Conservation (phyloP, 1,284 basidiomycete genomes). For the Ganoderma resinaceum region DNA sequence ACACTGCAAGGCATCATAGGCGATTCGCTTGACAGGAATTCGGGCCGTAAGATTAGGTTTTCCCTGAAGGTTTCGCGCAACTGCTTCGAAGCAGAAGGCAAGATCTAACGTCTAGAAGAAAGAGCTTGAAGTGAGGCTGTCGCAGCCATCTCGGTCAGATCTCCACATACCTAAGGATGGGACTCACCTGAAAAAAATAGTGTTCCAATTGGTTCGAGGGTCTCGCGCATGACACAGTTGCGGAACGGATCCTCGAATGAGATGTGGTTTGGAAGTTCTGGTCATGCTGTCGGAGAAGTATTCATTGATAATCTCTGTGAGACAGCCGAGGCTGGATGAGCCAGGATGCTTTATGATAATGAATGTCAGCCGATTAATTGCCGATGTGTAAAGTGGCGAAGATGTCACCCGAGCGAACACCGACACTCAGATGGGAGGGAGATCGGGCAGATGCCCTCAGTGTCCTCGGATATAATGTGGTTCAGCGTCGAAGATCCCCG, state of each 20-base stretch:
- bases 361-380: not conserved
- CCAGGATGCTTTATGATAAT: not conserved
- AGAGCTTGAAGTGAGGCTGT: not conserved
- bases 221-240: not conserved
- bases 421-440: not conserved
- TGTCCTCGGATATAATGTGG: not conserved
- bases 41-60: not conserved
- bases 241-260: not conserved
- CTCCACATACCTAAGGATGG: not conserved
- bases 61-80: not conserved
- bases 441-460: not conserved
- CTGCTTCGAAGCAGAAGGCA: not conserved
- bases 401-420: not conserved
- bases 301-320: slow-evolving; percentile 1
- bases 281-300: not conserved
- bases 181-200: not conserved
- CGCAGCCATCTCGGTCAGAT: not conserved
- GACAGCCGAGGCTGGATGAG: not conserved
- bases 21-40: not conserved
- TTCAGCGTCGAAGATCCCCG: not conserved
- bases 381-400: not conserved
- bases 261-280: slow-evolving; percentile 1
- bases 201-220: too few relatives aligned
- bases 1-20: not conserved
- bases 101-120: not conserved